Evolutionary conservation across 139 green algal genomes (phyloP).

Genomic region (Chlamydomonas schloesseri): DNA sequence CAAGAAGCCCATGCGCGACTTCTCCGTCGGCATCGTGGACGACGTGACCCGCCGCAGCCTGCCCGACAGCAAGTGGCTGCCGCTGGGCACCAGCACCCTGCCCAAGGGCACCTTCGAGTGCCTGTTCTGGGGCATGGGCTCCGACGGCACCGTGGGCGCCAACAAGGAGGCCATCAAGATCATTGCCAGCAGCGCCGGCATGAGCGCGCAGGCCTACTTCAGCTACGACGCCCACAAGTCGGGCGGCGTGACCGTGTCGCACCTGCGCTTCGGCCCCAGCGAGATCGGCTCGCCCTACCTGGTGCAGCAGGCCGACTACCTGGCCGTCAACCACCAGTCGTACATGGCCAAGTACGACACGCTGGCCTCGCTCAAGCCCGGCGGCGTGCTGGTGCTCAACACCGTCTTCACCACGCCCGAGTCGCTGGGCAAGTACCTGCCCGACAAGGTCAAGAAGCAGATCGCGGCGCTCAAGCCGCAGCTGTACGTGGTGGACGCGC

Average conservation of each 20-base stretch:
- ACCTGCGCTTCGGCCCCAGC: constrained; percentile 69
- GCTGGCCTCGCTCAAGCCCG: constrained; percentile 52
- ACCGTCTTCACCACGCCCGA: constrained; percentile 53
- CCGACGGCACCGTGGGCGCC: constrained; percentile 70
- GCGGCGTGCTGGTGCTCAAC: constrained; percentile 69
- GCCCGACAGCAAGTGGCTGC: constrained; percentile 42
- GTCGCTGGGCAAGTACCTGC: constrained; percentile 35
- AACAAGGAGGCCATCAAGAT: constrained; percentile 79
- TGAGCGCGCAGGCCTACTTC: constrained; percentile 64
- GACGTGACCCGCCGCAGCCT: constrained; percentile 65
- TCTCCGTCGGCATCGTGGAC: constrained; percentile 62
- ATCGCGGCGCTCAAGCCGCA: constrained; percentile 43
- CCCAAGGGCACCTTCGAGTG: constrained; percentile 66
- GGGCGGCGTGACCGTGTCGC: constrained; percentile 66
- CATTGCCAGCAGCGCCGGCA: constrained; percentile 50
- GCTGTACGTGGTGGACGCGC: constrained; percentile 61
- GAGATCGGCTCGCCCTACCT: constrained; percentile 63
- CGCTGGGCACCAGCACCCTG: constrained; percentile 44
- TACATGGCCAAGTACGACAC: constrained; percentile 68
- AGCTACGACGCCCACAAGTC: constrained; percentile 70
- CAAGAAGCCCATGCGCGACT: constrained; percentile 45
- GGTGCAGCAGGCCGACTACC: constrained; percentile 67
- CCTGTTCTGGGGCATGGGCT: constrained; percentile 74
- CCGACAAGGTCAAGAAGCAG: constrained; percentile 46
- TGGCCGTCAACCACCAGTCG: constrained; percentile 51